These are phyloP conservation scores for Kodamaea sp. DNA, from an alignment of 1,139 yeast genomes.

Conservation along the genomic window DNA sequence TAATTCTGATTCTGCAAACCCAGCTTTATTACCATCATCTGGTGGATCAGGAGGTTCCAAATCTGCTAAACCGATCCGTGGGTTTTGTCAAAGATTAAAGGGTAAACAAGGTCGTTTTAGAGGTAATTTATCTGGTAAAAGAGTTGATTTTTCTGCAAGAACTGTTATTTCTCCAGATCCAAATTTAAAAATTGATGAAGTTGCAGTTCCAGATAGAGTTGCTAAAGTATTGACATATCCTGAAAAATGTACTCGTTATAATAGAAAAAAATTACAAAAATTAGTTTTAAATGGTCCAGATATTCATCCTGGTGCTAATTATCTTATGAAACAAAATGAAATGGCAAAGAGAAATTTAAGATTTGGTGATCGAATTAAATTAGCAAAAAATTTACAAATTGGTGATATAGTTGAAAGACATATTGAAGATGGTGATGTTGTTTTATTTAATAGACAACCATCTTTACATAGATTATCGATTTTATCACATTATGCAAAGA, in stretches of 20 bases:
- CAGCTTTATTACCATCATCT: conserved; percentile 63
- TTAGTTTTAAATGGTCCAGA: conserved; percentile 83
- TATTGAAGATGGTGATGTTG: conserved; percentile 94
- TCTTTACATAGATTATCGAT: conserved; percentile 93
- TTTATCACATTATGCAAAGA: conserved; percentile 90
- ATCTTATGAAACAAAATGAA: conserved; percentile 77
- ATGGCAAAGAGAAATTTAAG: conserved; percentile 82
- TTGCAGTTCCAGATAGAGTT: conserved; percentile 96
- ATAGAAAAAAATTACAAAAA: conserved; percentile 68
- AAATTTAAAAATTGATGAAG: conserved; percentile 88
- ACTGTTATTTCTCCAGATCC: conserved; percentile 99
- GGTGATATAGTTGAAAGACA: conserved; percentile 99
- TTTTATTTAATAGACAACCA: conserved; percentile 95
- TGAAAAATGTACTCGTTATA: conserved; percentile 88
- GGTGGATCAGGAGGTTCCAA: conserved; percentile 57
- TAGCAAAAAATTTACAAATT: conserved; percentile 71
- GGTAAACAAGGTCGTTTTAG: conserved; percentile 99
- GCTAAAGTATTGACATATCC: conserved; percentile 96
- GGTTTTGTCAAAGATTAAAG: conserved; percentile 93
- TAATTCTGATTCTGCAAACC: conserved; percentile 91
- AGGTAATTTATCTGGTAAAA: conserved; percentile 96
- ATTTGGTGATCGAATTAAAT: conserved; percentile 77
- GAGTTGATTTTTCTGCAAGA: conserved; percentile 98
- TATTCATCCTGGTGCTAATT: conserved; percentile 95
- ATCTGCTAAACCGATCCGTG: conserved; percentile 80